These are phyloP conservation scores for Irpex sp. DNA, from an alignment of 1,284 basidiomycete species.

Conservation along the genomic window DNA sequence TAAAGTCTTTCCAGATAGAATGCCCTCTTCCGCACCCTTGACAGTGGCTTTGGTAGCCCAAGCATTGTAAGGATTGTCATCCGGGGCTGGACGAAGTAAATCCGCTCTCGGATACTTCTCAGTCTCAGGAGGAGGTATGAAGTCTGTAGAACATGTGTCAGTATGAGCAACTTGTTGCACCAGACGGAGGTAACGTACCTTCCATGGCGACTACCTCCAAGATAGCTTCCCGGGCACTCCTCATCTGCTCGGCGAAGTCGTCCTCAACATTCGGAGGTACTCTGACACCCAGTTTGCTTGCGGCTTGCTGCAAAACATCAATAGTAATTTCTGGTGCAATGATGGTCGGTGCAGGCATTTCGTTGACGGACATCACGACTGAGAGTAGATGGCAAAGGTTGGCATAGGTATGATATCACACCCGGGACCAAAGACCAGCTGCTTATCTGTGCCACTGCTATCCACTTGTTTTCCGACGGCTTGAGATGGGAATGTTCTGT, in stretches of 20 bases:
- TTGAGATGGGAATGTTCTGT: too few relatives aligned
- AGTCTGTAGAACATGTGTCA: conserved; percentile 9
- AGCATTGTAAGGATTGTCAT: conserved; percentile 17
- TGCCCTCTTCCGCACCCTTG: conserved; percentile 7
- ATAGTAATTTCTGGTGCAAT: conserved; percentile 9
- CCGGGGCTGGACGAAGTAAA: conserved; percentile 6
- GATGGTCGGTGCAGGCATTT: background rate
- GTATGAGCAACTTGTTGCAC: background rate
- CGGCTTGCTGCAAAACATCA: conserved; percentile 15
- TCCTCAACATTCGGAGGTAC: conserved; percentile 13
- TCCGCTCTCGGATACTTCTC: conserved; percentile 15
- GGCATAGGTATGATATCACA: too few relatives aligned
- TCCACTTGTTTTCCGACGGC: background rate
- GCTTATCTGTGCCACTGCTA: background rate
- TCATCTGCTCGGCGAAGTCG: conserved; percentile 15
- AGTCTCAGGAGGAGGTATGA: conserved; percentile 11
- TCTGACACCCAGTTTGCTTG: conserved; percentile 13
- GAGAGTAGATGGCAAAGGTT: background rate
- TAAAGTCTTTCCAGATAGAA: conserved; percentile 14
- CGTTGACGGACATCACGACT: background rate
- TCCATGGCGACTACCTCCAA: conserved; percentile 17
- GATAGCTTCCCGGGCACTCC: conserved; percentile 15
- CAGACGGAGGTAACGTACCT: conserved; percentile 6
- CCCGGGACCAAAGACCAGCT: background rate
- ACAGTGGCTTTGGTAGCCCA: conserved; percentile 18